Evolutionary conservation across 805 yeast species (phyloP).

Genomic region (Barnettozyma sp.): DNA sequence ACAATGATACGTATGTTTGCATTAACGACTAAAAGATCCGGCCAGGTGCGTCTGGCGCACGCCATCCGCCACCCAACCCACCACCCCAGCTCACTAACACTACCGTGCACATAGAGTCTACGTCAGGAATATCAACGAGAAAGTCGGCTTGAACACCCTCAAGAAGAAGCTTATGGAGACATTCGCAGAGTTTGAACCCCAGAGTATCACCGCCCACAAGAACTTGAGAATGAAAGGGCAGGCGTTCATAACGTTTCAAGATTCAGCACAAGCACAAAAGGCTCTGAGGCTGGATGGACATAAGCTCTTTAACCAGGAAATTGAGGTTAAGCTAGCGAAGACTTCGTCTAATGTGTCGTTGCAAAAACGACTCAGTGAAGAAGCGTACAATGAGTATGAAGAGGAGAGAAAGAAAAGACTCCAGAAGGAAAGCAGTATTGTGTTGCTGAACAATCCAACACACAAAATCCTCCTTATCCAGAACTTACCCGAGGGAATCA

Average conservation of each 20-base stretch:
- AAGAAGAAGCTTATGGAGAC: slow-evolving; percentile 35
- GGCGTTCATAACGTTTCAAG: slow-evolving; percentile 61
- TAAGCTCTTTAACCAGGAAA: slow-evolving; percentile 17
- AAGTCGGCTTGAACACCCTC: slow-evolving; percentile 46
- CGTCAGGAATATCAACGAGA: slow-evolving; percentile 67
- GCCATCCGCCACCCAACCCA: no score
- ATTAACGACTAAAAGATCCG: no score
- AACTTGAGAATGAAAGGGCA: slow-evolving; percentile 72
- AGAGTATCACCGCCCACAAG: slow-evolving; percentile 50
- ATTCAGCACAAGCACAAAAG: slow-evolving; percentile 33
- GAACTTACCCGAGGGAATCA: slow-evolving; percentile 42
- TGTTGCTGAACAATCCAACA: slow-evolving; percentile 42
- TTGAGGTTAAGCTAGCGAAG: slow-evolving; percentile 22
- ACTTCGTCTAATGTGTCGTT: slow-evolving; percentile 22
- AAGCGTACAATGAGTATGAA: slow-evolving; percentile 16
- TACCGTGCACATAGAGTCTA: no score
- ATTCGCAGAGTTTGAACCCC: slow-evolving; percentile 41
- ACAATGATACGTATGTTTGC: slow-evolving; percentile 21
- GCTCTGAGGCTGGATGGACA: slow-evolving; percentile 20
- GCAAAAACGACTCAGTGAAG: slow-evolving; percentile 9
- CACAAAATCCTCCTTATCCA: slow-evolving; percentile 65
- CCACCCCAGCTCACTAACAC: no score
- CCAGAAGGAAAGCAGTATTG: slow-evolving; percentile 14
- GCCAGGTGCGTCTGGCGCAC: no score
- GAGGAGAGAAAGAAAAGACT: slow-evolving; percentile 15